A percentile compares a stretch with the other conserved stretches of the same genome.
Conservation (phyloP, 176 grass and related monocot species). For the Lolium rigidum region DNA sequence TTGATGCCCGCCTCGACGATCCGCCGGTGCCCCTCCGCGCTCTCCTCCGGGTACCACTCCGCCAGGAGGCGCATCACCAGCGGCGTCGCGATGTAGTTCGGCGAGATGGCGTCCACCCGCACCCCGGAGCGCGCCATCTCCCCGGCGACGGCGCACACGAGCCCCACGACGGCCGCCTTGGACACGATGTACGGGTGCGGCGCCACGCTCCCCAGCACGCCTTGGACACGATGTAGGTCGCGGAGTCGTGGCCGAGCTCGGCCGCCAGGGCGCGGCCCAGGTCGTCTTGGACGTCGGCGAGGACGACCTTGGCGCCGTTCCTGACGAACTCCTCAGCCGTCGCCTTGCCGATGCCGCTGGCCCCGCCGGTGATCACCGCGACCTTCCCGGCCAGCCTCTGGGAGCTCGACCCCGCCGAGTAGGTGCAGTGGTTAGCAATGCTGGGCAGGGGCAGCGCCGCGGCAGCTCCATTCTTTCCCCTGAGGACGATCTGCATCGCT, state of each 20-base stretch:
- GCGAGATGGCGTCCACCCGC: slow-evolving; percentile 34
- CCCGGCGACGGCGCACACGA: not conserved
- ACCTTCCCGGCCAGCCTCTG: slow-evolving; percentile 35
- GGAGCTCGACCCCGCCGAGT: too few species aligned
- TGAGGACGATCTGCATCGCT: too few species aligned
- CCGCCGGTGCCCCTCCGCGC: not conserved
- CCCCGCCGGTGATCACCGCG: slow-evolving; percentile 42
- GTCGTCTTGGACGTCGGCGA: slow-evolving; percentile 60
- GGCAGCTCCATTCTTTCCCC: too few species aligned
- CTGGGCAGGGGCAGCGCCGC: too few species aligned
- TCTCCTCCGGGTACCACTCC: not conserved
- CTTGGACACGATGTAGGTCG: slow-evolving; percentile 28
- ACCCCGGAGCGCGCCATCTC: slow-evolving; percentile 4
- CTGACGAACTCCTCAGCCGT: slow-evolving; percentile 11
- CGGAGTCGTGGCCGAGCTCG: slow-evolving; percentile 8
- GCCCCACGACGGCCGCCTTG: not conserved
- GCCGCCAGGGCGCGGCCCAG: slow-evolving; percentile 34
- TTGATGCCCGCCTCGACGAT: not conserved
- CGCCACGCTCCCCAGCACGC: not conserved
- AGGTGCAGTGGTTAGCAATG: too few species aligned
- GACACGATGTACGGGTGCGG: slow-evolving; percentile 20
- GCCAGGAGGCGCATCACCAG: not conserved
- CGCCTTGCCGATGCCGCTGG: slow-evolving; percentile 49
- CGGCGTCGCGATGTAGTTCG: not conserved
- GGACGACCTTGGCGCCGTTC: slow-evolving; percentile 44